These are phyloP conservation scores for Rhizopogon vulgaris DNA, from an alignment of 768 basidiomycete species.

Conservation along the genomic window DNA sequence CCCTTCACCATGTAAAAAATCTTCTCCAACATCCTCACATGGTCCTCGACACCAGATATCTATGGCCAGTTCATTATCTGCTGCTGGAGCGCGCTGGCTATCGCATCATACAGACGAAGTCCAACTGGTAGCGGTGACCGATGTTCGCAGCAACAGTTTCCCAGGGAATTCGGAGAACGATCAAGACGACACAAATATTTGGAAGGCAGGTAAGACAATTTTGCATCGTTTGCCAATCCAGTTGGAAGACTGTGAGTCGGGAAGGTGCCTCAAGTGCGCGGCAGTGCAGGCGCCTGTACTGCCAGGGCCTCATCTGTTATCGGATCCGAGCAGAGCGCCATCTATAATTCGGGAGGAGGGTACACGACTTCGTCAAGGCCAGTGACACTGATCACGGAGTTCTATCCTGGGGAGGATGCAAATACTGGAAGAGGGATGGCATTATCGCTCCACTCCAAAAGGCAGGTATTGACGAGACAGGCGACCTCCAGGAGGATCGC, in stretches of 20 bases:
- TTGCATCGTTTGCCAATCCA: not conserved
- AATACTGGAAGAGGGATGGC: constrained; percentile 7
- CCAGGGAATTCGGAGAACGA: constrained; percentile 39
- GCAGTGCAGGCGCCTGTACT: constrained; percentile 10
- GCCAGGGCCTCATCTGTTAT: constrained; percentile 19
- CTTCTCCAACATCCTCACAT: constrained; percentile 35
- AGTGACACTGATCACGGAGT: constrained; percentile 52
- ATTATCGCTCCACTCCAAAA: constrained; percentile 14
- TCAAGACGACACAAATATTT: constrained; percentile 19
- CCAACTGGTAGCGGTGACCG: constrained; percentile 30
- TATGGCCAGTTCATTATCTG: constrained; percentile 27
- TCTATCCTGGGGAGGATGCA: constrained; percentile 24
- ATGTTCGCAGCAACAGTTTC: constrained; percentile 45
- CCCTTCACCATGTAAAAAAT: constrained; percentile 31
- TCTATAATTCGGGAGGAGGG: constrained; percentile 13
- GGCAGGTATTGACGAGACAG: constrained; percentile 22
- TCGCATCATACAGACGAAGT: constrained; percentile 50
- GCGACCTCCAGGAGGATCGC: constrained; percentile 12
- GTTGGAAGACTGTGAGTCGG: no score
- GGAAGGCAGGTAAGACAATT: constrained; percentile 35
- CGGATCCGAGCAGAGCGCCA: constrained; percentile 18
- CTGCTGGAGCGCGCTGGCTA: constrained; percentile 32
- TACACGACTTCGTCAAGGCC: constrained; percentile 30
- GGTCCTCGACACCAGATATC: constrained; percentile 42
- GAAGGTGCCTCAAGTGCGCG: constrained; percentile 11